Evolutionary conservation across 306 rosid species (phyloP), one percentile per base, ranked within the genome.

Genomic region (Herpetospermum pedunculosum): DNA sequence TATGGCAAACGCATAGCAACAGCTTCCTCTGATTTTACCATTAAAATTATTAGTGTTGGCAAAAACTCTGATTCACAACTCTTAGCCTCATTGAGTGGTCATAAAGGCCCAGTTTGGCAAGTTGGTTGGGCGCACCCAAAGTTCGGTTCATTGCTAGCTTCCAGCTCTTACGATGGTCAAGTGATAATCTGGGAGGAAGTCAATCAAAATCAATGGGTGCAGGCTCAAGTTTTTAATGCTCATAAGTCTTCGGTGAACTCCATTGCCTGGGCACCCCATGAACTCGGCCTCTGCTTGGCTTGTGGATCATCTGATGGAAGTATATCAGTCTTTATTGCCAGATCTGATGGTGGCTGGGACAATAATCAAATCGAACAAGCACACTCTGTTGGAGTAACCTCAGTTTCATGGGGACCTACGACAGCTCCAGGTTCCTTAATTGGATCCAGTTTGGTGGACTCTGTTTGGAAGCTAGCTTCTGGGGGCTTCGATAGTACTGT

Each of bases 41-140:
- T 92, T 81, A 92, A 90, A 88, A 90, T 90, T 73, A 75, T 84
- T 55, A 91, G 96, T 41, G 96, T 87, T 48, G 78, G 96, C 74
- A 74, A 54, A 87, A 88, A 80, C 75, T 35, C 89, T 0, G 83
- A 82, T 65, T 90, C 98, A 18, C 96, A 90, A 84, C 92, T 82
- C 82, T 85, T 93, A 25, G 97, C 97, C 5, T 85, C 98, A 1
- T 80, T 92, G 81, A 77, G 78, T 5, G 96, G 96, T 84, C 96
- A 92, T 32, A 86, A 80, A 77, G 98, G 97, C 58, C 92, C 97
- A 62, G 92, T 92, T 21, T 90, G 98, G 97, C 86, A 88, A 81
- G 97, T 88, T n/a, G 81, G 52, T 5, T 90, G 98, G 98, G 98
- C 98, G 21, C 97, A 92, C 82, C 98, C 98, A 8, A 92, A 92